A percentile compares a stretch with the other conserved stretches of the same genome.
These are phyloP conservation scores for Trichoderma koningiopsis DNA, from an alignment of 2,329 filamentous ascomycete genomes.

Conservation along the genomic window DNA sequence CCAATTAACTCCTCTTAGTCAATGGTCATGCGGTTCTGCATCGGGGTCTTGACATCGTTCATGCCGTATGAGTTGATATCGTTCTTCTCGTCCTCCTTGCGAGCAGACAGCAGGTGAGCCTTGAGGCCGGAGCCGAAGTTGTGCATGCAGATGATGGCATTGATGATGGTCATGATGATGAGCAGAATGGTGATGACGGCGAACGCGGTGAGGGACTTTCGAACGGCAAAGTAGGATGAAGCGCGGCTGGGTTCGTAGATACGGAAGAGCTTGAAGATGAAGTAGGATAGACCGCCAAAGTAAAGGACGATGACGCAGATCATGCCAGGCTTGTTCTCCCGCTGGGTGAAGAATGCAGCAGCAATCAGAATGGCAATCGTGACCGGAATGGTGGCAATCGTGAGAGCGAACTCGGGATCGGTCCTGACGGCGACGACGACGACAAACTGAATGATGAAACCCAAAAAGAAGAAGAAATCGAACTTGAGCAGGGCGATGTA, in stretches of 20 bases:
- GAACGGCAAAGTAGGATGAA: conserved; percentile 72
- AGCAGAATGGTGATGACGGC: conserved; percentile 89
- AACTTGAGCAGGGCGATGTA: conserved; percentile 98
- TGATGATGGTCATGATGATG: conserved; percentile 83
- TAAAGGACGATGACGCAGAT: conserved; percentile 78
- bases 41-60: conserved; percentile 58
- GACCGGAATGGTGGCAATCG: conserved; percentile 84
- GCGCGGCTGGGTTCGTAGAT: conserved; percentile 75
- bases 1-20: conserved; percentile 45
- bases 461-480: conserved; percentile 99
- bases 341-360: conserved; percentile 81
- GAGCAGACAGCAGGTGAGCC: conserved; percentile 70
- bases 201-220: conserved; percentile 87
- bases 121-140: conserved; percentile 93
- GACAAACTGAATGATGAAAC: conserved; percentile 96
- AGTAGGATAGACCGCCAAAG: conserved; percentile 87
- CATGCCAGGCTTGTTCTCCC: conserved; percentile 81
- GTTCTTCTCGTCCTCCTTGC: conserved; percentile 55
- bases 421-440: conserved; percentile 77
- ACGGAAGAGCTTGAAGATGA: conserved; percentile 95
- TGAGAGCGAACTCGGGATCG: conserved; percentile 79
- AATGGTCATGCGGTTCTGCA: conserved; percentile 63
- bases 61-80: conserved; percentile 59
- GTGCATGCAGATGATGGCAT: conserved; percentile 81
- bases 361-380: conserved; percentile 86